phyloP scores from a whole-genome alignment of 495 filamentous ascomycete species.

The Penicillium chermesinum region DNA sequence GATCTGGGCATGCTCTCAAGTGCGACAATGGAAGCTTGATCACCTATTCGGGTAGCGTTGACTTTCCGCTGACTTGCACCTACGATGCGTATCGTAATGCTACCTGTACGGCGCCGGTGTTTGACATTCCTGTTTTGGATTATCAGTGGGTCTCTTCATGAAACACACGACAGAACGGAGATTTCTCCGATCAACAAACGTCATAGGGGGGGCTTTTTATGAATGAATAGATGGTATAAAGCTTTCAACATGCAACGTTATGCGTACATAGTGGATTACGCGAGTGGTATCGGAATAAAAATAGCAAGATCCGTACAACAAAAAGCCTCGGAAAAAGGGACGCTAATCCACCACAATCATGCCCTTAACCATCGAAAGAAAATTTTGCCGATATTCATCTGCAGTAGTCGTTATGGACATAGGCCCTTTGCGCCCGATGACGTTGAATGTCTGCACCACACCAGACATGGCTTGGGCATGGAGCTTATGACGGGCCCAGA shows the following conservation, averaged over 20 bases:
- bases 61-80: constrained; percentile 23
- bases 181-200: too few species aligned
- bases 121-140: constrained; percentile 28
- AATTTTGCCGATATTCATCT: constrained; percentile 59
- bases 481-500: constrained; percentile 65
- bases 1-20: constrained; percentile 28
- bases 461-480: constrained; percentile 58
- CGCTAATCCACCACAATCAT: constrained; percentile 47
- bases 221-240: too few species aligned
- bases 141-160: constrained; percentile 25
- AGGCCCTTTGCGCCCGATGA: constrained; percentile 50
- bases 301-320: not conserved
- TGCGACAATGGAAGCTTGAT: constrained; percentile 32
- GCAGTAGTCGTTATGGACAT: constrained; percentile 69
- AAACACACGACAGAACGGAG: not conserved
- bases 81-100: constrained; percentile 32
- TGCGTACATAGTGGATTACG: not conserved
- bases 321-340: not conserved
- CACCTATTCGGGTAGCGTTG: constrained; percentile 29
- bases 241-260: not conserved
- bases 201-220: too few species aligned
- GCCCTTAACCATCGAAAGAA: constrained; percentile 54
- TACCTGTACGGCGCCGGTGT: constrained; percentile 27
- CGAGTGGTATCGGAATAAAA: not conserved
- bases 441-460: constrained; percentile 56